These are phyloP conservation scores for Ciborinia camelliae DNA, from an alignment of 2,329 filamentous ascomycete species.

Conservation along the genomic window DNA sequence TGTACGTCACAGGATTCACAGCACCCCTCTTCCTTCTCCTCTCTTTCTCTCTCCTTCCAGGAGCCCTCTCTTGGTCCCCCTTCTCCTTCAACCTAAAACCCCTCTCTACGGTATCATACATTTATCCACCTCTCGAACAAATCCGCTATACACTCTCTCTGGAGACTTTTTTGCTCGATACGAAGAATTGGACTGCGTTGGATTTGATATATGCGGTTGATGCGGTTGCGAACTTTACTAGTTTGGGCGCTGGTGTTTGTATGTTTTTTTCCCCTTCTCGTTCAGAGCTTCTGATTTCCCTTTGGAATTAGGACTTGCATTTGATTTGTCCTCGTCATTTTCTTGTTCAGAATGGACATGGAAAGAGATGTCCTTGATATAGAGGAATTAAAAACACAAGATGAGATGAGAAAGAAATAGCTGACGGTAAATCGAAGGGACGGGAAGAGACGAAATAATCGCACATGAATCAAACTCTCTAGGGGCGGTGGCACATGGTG, in stretches of 20 bases:
- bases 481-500: neutral
- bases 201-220: neutral
- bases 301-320: neutral
- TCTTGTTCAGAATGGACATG: neutral
- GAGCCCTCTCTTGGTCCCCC: neutral
- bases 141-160: slow-evolving; percentile 14
- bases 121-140: slow-evolving; percentile 12
- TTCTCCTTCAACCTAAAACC: neutral
- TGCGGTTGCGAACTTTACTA: slow-evolving; percentile 14
- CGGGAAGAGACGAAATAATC: neutral
- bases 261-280: neutral
- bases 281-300: neutral
- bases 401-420: neutral
- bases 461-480: slow-evolving; percentile 1
- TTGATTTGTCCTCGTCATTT: fast-evolving
- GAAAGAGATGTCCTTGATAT: neutral
- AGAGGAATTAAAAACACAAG: neutral
- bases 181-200: slow-evolving; percentile 9
- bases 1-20: neutral
- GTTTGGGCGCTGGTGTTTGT: slow-evolving; percentile 13
- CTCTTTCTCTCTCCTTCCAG: neutral
- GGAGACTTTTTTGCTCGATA: slow-evolving; percentile 12
- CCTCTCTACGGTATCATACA: neutral
- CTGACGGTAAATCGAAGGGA: neutral
- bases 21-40: neutral